These are phyloP conservation scores for Nicotiana rustica DNA, from an alignment of 305 asterid genomes.

Conservation along the genomic window DNA sequence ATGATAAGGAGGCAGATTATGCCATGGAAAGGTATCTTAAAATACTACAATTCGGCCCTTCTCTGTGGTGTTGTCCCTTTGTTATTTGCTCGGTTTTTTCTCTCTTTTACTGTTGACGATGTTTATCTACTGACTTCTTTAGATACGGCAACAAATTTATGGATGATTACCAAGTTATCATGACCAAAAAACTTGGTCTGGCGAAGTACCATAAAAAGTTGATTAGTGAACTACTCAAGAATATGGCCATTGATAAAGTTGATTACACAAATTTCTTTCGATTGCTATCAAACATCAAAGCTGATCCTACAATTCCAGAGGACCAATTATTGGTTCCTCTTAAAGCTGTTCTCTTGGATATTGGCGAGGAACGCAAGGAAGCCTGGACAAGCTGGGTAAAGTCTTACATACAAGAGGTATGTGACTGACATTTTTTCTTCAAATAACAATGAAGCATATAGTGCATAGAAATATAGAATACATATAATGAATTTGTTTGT, in stretches of 20 bases:
- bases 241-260: constrained; percentile 93
- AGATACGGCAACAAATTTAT: constrained; percentile 90
- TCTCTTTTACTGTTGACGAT: constrained; percentile 8
- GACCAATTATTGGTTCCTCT: constrained; percentile 73
- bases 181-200: constrained; percentile 90
- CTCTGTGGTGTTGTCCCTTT: constrained; percentile 19
- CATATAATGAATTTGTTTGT: no score
- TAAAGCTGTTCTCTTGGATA: constrained; percentile 80
- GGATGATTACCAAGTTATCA: constrained; percentile 89
- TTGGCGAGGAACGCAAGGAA: constrained; percentile 86
- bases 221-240: constrained; percentile 85
- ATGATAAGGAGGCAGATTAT: constrained; percentile 79
- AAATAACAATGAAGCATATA: neutral
- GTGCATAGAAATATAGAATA: no score
- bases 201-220: constrained; percentile 79
- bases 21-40: constrained; percentile 82
- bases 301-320: constrained; percentile 64
- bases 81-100: constrained; percentile 37
- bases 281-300: constrained; percentile 79
- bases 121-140: neutral
- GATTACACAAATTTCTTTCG: constrained; percentile 97
- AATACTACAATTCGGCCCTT: neutral
- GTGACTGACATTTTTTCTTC: neutral
- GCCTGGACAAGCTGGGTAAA: constrained; percentile 92
- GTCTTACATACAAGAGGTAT: constrained; percentile 79